Evolutionary conservation across 2,329 filamentous ascomycete genomes (phyloP), one percentile per base, ranked within the genome.

Genomic region (Verticillium tricorpus): DNA sequence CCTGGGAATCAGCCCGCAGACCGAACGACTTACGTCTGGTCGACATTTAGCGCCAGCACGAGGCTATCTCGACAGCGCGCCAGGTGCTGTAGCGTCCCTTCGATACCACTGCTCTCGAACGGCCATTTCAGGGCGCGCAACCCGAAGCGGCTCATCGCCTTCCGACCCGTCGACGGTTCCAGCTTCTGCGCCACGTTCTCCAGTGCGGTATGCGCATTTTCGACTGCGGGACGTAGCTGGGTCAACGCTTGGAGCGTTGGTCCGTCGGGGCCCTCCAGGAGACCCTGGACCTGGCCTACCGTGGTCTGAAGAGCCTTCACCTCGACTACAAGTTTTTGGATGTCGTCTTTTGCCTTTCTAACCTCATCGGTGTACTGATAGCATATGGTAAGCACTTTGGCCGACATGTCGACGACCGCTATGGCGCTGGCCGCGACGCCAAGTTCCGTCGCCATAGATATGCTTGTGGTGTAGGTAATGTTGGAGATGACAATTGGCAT

Each of bases 101-200:
- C 69, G 52, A 76, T 68, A 58, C 77, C 68, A 52, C 72, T 70
- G 54, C 70, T 75, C 35, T 70, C 66, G 54, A 78, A 72, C 6
- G 74, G 76, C 76, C 74, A 78, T 67, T 73, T 78, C 17, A 78
- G 66, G 56, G 73, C 69, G 61, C 72, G 70, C 11, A 74, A 25
- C 32, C 74, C 69, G 58, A 71, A 59, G 19, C 65, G 65, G 25
- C 65, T 69, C 71, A 76, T 76, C 0, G 62, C 57, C 61, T 72
- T 74, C 8, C 69, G 63, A 8, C 28, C 57, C 22, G 56, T 68
- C 7, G 63, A 37, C 52, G 67, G 69, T 19, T 64, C 57, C 4
- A 75, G 66, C 59, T 67, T 67, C 28, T 62, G 52, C 32, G 71
- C 45, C 15, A 74, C 63, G 14, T 40, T 40, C 57, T 66, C n/a